phyloP scores from a whole-genome alignment of 106 monocot genomes.

The Dendrobium chrysotoxum region DNA sequence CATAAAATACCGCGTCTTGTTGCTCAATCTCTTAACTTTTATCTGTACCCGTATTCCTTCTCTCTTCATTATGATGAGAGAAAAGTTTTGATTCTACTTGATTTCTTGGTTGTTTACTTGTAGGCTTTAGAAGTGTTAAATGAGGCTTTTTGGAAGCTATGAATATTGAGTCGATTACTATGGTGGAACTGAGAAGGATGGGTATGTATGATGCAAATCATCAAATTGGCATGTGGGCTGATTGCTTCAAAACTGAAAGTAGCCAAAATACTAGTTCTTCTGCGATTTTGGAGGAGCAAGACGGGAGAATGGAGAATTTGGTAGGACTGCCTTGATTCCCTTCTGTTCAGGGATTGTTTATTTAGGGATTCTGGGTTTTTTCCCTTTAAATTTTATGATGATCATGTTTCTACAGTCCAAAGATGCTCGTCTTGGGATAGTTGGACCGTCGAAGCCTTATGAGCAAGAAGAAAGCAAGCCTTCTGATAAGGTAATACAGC shows the following conservation, averaged over 20 bases:
- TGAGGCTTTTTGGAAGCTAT: background rate
- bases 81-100: background rate
- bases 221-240: constrained; percentile 32
- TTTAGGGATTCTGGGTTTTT: background rate
- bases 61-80: background rate
- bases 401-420: constrained; percentile 19
- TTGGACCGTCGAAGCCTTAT: constrained; percentile 19
- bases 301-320: constrained; percentile 23
- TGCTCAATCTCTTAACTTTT: background rate
- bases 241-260: constrained; percentile 35
- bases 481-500: constrained; percentile 31
- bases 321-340: constrained; percentile 10
- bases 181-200: constrained; percentile 23
- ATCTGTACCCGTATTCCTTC: background rate
- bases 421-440: constrained; percentile 23
- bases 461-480: constrained; percentile 46
- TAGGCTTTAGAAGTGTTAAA: background rate
- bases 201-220: constrained; percentile 34
- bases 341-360: background rate
- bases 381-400: background rate
- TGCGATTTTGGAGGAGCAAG: constrained; percentile 24
- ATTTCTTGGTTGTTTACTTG: background rate
- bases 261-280: constrained; percentile 36
- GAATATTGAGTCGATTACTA: constrained; percentile 1
- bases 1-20: background rate